Evolutionary conservation across 2,329 filamentous ascomycete genomes (phyloP).

Genomic region (Diaporthe sp.): DNA sequence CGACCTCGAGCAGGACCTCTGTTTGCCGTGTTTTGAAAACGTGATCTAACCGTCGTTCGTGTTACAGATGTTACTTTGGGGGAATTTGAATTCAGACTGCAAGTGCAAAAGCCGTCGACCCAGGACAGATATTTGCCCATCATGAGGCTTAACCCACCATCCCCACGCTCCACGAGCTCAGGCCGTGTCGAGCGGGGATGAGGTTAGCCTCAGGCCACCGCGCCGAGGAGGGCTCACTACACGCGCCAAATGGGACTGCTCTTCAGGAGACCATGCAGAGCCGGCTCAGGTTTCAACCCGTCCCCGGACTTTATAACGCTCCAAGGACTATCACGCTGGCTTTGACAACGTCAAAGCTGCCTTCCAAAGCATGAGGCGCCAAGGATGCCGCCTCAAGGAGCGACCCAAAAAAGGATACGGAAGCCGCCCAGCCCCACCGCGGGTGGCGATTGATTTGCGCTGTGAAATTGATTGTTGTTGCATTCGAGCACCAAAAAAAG

Average conservation of each 20-base stretch:
- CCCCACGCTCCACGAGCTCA: slow-evolving; percentile 5
- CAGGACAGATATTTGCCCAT: neutral
- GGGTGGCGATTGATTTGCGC: neutral
- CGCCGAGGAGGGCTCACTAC: neutral
- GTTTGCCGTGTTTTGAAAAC: neutral
- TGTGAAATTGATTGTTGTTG: neutral
- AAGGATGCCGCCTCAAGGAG: neutral
- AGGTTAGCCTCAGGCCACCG: slow-evolving; percentile 1
- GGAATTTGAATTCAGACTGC: slow-evolving; percentile 11
- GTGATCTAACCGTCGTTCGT: neutral
- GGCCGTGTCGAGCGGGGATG: slow-evolving; percentile 30
- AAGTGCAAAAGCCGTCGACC: slow-evolving; percentile 32
- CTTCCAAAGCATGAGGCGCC: neutral
- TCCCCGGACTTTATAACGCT: neutral
- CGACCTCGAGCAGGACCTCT: no score
- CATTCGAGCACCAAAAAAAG: slow-evolving; percentile 6
- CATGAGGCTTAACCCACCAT: neutral
- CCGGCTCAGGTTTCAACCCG: neutral
- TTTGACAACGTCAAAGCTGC: neutral
- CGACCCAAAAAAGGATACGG: neutral
- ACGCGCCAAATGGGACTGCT: neutral
- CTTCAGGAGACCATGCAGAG: neutral
- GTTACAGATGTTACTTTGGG: neutral
- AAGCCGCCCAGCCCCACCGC: neutral
- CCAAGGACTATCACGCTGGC: neutral